A percentile compares a stretch with the other conserved stretches of the same genome.
Evolutionary conservation across 768 basidiomycete species (phyloP).

Genomic region (Butyriboletus loyo): DNA sequence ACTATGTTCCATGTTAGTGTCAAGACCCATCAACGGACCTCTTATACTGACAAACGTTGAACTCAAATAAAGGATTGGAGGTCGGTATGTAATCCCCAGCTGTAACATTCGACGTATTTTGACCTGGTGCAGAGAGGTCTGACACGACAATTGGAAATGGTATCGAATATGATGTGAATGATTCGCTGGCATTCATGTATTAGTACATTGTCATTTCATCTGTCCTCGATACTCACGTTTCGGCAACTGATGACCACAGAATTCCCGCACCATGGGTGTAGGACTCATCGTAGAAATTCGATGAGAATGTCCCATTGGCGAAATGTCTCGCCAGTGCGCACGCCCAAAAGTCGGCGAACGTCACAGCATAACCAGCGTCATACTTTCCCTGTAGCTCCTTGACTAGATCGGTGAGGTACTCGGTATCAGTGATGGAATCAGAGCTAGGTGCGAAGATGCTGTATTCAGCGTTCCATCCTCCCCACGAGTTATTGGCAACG

Average conservation of each 20-base stretch:
- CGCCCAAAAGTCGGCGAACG: constrained; percentile 29
- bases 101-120: constrained; percentile 23
- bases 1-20: constrained; percentile 20
- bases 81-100: constrained; percentile 27
- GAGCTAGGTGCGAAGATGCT: constrained; percentile 19
- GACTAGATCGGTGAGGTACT: constrained; percentile 18
- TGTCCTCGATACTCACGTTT: constrained; percentile 27
- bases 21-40: not conserved
- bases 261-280: constrained; percentile 35
- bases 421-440: constrained; percentile 9
- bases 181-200: constrained; percentile 19
- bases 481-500: constrained; percentile 23
- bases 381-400: constrained; percentile 32
- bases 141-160: constrained; percentile 41
- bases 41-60: constrained; percentile 32
- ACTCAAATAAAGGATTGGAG: constrained; percentile 34
- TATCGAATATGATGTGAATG: constrained; percentile 32
- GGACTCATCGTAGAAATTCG: constrained; percentile 29
- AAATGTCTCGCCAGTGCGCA: constrained; percentile 37
- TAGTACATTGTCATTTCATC: not conserved
- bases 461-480: constrained; percentile 33
- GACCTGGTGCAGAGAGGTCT: constrained; percentile 22
- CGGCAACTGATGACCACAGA: constrained; percentile 32
- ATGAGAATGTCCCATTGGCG: constrained; percentile 33
- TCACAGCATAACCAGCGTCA: constrained; percentile 29